Conservation (phyloP, 495 filamentous ascomycete genomes). For the Xylaria castorea region DNA sequence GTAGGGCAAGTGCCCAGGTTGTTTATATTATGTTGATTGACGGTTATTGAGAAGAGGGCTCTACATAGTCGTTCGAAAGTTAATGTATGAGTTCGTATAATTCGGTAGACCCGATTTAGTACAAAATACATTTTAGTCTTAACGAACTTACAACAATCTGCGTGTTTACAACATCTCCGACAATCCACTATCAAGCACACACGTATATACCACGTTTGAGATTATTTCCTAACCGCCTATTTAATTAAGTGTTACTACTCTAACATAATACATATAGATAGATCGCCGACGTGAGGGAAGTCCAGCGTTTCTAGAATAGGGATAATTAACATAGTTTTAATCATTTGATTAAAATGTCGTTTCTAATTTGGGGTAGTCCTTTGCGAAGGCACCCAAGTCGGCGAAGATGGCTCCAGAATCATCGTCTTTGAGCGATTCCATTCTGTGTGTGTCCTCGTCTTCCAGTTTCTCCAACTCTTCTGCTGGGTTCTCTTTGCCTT, state of each 20-base stretch:
- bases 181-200: background rate
- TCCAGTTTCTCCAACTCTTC: slow-evolving; percentile 53
- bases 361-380: slow-evolving; percentile 50
- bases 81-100: background rate
- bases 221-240: background rate
- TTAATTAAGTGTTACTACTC: background rate
- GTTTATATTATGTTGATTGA: background rate
- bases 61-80: background rate
- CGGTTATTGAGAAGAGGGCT: no score
- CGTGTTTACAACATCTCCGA: background rate
- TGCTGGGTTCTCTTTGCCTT: slow-evolving; percentile 66
- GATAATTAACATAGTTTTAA: background rate
- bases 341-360: slow-evolving; percentile 43
- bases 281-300: background rate
- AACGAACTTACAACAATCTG: background rate
- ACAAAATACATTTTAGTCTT: background rate
- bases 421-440: slow-evolving; percentile 45
- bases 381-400: slow-evolving; percentile 48
- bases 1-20: background rate
- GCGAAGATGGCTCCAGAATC: slow-evolving; percentile 50
- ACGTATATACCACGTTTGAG: background rate
- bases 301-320: background rate
- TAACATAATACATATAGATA: background rate
- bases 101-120: background rate
- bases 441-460: slow-evolving; percentile 50